Percentiles rank a stretch among this genome's conserved stretches.
Evolutionary conservation across 495 filamentous ascomycete genomes (phyloP).

Genomic region (Penicillium atrosanguineum): DNA sequence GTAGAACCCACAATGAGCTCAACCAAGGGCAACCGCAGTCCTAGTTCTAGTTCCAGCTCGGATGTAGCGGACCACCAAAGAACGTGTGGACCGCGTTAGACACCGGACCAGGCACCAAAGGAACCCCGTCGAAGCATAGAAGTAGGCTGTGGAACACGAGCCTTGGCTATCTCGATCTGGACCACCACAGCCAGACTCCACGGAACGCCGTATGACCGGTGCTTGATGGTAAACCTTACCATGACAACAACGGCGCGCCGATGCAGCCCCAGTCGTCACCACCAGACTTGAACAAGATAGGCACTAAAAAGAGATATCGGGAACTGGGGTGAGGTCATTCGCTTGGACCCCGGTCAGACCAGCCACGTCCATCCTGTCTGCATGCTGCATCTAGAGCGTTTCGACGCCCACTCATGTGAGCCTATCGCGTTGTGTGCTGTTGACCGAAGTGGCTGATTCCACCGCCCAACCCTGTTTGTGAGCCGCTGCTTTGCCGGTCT

Average conservation of each 20-base stretch:
- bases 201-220: neutral
- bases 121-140: neutral
- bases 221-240: conserved; percentile 3
- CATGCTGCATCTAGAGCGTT: conserved; percentile 16
- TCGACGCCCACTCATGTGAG: conserved; percentile 18
- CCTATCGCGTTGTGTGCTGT: neutral
- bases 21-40: neutral
- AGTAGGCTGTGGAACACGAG: neutral
- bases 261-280: neutral
- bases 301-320: neutral
- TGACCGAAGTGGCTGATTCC: neutral
- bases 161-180: conserved; percentile 2
- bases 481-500: neutral
- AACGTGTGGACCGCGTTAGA: neutral
- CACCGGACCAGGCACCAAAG: neutral
- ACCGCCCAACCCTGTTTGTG: neutral
- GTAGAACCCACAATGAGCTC: neutral
- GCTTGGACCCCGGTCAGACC: neutral
- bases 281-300: neutral
- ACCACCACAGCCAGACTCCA: neutral
- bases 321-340: neutral
- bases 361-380: conserved; percentile 4
- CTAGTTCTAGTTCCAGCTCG: neutral
- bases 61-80: conserved; percentile 3
- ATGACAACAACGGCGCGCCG: conserved; percentile 1